Percentiles rank a stretch among this genome's conserved stretches.
Conservation (phyloP, 306 rosid genomes). For the Delonix regia region DNA sequence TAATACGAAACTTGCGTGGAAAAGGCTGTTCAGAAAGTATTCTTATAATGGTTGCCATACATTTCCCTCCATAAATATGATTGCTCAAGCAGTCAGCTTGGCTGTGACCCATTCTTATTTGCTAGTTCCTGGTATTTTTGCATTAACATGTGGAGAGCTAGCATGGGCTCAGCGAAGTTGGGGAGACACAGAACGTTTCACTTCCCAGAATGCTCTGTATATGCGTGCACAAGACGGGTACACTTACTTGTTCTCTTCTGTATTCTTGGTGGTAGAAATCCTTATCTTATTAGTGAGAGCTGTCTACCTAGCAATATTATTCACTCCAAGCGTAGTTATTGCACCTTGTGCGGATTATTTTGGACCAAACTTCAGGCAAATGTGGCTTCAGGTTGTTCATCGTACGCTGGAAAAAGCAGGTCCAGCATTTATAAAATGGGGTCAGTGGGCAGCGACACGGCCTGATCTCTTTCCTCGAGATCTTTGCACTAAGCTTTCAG, state of each 20-base stretch:
- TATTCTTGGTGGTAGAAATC: conserved; percentile 53
- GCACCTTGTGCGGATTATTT: conserved; percentile 71
- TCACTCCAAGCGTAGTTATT: conserved; percentile 77
- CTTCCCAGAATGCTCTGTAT: conserved; percentile 59
- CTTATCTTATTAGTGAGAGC: conserved; percentile 61
- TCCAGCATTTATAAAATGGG: conserved; percentile 91
- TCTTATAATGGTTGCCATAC: conserved; percentile 35
- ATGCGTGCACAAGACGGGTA: conserved; percentile 74
- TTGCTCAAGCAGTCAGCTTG: conserved; percentile 77
- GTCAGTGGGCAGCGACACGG: conserved; percentile 95
- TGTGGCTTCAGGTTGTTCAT: conserved; percentile 73
- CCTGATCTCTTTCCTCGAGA: conserved; percentile 89
- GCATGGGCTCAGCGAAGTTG: conserved; percentile 65
- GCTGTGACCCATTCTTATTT: conserved; percentile 64
- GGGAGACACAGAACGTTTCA: conserved; percentile 42
- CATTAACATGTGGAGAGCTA: conserved; percentile 61
- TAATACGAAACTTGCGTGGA: conserved; percentile 60
- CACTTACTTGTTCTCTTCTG: conserved; percentile 46
- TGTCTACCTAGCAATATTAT: conserved; percentile 62
- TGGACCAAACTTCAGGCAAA: conserved; percentile 62
- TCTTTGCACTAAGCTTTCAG: conserved; percentile 68
- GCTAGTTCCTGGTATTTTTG: conserved; percentile 73
- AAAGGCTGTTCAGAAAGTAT: conserved; percentile 47
- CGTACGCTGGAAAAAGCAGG: conserved; percentile 79
- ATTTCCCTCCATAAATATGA: conserved; percentile 53